phyloP scores from a whole-genome alignment of 805 yeast genomes.

The Wickerhamomyces ciferrii region DNA sequence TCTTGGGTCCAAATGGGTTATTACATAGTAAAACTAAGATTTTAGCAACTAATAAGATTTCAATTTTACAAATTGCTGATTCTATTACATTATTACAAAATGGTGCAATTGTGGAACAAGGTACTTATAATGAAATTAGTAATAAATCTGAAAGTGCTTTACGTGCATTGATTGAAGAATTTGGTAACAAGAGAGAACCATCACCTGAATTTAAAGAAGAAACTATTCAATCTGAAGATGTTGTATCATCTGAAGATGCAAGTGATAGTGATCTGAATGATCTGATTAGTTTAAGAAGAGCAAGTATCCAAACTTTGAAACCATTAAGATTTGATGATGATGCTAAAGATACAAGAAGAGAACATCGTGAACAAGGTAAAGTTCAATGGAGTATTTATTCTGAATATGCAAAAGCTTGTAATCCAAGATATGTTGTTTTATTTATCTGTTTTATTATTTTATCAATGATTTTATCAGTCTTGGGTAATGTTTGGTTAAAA shows the following conservation, averaged over 20 bases:
- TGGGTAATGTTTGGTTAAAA: constrained; percentile 87
- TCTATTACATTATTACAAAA: constrained; percentile 62
- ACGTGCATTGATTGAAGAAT: constrained; percentile 52
- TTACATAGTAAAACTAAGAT: constrained; percentile 68
- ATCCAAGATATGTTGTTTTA: constrained; percentile 54
- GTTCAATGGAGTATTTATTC: constrained; percentile 84
- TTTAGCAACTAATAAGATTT: constrained; percentile 82
- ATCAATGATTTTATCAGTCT: constrained; percentile 57
- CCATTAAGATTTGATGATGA: constrained; percentile 29
- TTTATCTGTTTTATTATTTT: constrained; percentile 51
- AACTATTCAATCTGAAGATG: constrained; percentile 24
- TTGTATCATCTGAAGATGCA: constrained; percentile 18
- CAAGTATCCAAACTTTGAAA: constrained; percentile 49
- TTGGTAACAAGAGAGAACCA: constrained; percentile 43
- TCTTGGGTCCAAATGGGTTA: constrained; percentile 77
- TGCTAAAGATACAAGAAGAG: constrained; percentile 36
- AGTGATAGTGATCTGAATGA: constrained; percentile 24
- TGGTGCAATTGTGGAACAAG: constrained; percentile 66
- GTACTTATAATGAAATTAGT: constrained; percentile 50
- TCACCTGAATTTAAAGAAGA: constrained; percentile 9
- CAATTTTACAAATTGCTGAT: constrained; percentile 74
- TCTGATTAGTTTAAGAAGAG: constrained; percentile 47
- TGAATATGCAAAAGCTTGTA: constrained; percentile 86
- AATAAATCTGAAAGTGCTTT: constrained; percentile 41
- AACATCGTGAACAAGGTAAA: constrained; percentile 87